A percentile compares a stretch with the other conserved stretches of the same genome.
phyloP scores from a whole-genome alignment of 371 early-diverging fungal genomes.

The Nosema muscidifuracis region DNA sequence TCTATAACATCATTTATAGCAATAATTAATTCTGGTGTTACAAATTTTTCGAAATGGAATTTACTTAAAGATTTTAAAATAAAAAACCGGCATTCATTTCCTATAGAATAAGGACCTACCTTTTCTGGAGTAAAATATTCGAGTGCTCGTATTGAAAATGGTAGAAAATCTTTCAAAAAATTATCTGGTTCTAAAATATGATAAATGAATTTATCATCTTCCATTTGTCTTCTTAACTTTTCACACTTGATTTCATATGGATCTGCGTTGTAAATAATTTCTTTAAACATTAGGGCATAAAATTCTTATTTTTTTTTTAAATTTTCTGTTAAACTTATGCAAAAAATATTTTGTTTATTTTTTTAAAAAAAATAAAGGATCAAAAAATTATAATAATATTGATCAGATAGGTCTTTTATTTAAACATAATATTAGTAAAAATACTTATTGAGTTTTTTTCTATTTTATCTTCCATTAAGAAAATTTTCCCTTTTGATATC shows the following conservation, averaged over 20 bases:
- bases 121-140: neutral
- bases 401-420: no score
- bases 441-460: no score
- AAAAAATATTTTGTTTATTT: neutral
- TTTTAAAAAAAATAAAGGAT: no score
- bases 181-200: neutral
- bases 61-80: constrained; percentile 12
- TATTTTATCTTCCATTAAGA: no score
- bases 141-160: constrained; percentile 15
- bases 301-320: neutral
- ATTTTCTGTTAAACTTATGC: neutral
- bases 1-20: constrained; percentile 4
- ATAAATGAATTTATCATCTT: constrained; percentile 1
- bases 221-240: constrained; percentile 3
- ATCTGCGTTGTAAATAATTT: constrained; percentile 22
- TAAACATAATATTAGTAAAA: no score
- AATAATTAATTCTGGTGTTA: constrained; percentile 1
- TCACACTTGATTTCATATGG: constrained; percentile 6
- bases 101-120: neutral
- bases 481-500: no score
- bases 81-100: constrained; percentile 5
- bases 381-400: no score
- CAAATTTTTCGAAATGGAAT: neutral
- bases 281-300: constrained; percentile 21
- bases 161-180: constrained; percentile 8